phyloP scores from a whole-genome alignment of 2,329 filamentous ascomycete genomes.

The Metarhizium album region DNA sequence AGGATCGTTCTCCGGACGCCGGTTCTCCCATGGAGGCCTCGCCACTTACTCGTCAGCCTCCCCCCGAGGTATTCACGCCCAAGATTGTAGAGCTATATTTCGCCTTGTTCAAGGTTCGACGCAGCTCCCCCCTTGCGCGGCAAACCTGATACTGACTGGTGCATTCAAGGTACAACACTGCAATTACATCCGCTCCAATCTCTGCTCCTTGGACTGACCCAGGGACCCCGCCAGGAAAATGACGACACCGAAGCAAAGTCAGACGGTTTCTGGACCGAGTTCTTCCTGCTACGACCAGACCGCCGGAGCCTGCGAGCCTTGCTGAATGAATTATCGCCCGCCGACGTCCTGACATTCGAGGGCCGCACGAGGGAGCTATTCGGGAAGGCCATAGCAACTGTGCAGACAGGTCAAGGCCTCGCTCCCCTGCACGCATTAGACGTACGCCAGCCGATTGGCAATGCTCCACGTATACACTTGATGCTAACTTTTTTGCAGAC shows the following conservation, averaged over 20 bases:
- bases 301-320: slow-evolving; percentile 54
- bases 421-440: slow-evolving; percentile 74
- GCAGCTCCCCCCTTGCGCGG: slow-evolving; percentile 3
- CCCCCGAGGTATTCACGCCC: slow-evolving; percentile 82
- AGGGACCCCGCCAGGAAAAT: slow-evolving; percentile 32
- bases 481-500: slow-evolving; percentile 48
- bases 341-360: slow-evolving; percentile 68
- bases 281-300: slow-evolving; percentile 84
- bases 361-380: slow-evolving; percentile 73
- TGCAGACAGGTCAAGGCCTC: slow-evolving; percentile 50
- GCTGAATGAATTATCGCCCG: slow-evolving; percentile 58
- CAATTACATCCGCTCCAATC: slow-evolving; percentile 4
- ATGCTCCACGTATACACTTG: neutral
- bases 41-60: slow-evolving; percentile 83
- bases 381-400: slow-evolving; percentile 54
- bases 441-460: slow-evolving; percentile 40
- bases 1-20: neutral
- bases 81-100: slow-evolving; percentile 91
- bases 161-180: slow-evolving; percentile 16
- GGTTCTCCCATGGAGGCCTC: slow-evolving; percentile 65
- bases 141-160: neutral
- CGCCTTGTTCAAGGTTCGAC: slow-evolving; percentile 61
- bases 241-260: slow-evolving; percentile 58
- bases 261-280: slow-evolving; percentile 92
- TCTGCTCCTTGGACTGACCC: slow-evolving; percentile 19